A percentile compares a stretch with the other conserved stretches of the same genome.
Conservation (phyloP, 2,329 filamentous ascomycete species). For the Cercospora citrullina region DNA sequence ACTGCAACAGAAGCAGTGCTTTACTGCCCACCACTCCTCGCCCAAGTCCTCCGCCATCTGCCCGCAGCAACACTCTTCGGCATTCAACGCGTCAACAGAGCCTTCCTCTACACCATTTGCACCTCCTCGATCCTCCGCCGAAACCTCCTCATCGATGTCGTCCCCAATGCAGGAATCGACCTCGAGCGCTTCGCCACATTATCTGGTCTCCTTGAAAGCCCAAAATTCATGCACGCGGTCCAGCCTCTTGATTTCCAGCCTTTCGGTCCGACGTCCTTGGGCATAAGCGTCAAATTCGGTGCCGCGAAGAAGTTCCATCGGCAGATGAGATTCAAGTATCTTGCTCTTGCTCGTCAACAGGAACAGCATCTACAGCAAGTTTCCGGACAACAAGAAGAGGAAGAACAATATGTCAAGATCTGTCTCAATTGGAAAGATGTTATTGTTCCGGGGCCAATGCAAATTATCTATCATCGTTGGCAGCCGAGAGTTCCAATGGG, state of each 20-base stretch:
- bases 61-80: neutral
- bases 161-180: neutral
- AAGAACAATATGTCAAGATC: neutral
- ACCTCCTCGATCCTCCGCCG: neutral
- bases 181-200: neutral
- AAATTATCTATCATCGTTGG: neutral
- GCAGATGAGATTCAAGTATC: neutral
- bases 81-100: neutral
- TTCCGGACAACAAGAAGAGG: neutral
- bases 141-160: neutral
- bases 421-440: neutral
- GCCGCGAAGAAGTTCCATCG: neutral
- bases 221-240: neutral
- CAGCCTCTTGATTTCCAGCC: neutral
- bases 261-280: neutral
- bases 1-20: neutral
- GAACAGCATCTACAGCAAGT: neutral
- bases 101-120: neutral
- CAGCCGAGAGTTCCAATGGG: neutral
- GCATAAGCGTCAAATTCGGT: neutral
- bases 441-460: neutral
- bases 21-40: neutral
- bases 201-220: neutral
- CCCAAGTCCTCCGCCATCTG: neutral
- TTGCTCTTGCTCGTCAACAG: neutral